These are phyloP conservation scores for Coemansia sp. DNA, from an alignment of 192 early-diverging fungal genomes.

Conservation along the genomic window DNA sequence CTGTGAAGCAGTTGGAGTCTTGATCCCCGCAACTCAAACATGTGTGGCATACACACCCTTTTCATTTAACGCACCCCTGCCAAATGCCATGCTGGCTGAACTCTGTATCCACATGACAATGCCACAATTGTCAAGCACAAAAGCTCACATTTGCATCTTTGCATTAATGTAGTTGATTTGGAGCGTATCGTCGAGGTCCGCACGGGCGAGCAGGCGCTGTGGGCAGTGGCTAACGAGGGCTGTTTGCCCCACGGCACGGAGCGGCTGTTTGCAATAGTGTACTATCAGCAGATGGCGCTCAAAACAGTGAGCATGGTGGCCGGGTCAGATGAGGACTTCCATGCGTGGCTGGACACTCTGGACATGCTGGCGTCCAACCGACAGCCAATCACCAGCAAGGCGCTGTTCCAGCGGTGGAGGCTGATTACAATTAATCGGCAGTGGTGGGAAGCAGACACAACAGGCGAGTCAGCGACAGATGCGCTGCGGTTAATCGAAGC, in stretches of 20 bases:
- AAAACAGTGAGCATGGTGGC: constrained; percentile 47
- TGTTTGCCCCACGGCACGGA: constrained; percentile 42
- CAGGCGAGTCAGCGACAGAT: constrained; percentile 44
- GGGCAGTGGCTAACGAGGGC: constrained; percentile 42
- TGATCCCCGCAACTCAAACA: too few relatives aligned
- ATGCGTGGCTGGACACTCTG: constrained; percentile 48
- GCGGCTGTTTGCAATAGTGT: constrained; percentile 50
- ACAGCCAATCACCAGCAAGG: constrained; percentile 27
- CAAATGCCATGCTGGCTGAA: too few relatives aligned
- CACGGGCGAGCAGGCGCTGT: constrained; percentile 45
- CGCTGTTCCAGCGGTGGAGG: constrained; percentile 43
- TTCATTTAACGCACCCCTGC: neutral
- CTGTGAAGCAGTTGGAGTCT: constrained; percentile 1
- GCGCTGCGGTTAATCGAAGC: constrained; percentile 20
- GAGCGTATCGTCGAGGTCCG: constrained; percentile 53
- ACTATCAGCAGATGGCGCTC: constrained; percentile 35
- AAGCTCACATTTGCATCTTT: too few relatives aligned
- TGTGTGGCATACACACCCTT: neutral
- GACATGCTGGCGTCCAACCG: constrained; percentile 30
- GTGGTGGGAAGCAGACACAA: constrained; percentile 45
- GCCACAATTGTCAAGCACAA: too few relatives aligned
- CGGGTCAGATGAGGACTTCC: constrained; percentile 29
- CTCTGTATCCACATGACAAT: neutral
- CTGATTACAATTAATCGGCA: constrained; percentile 42
- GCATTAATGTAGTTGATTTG: constrained; percentile 41